These are phyloP conservation scores for Mycosphaerella sp. DNA, from an alignment of 2,329 filamentous ascomycete genomes.

Conservation along the genomic window DNA sequence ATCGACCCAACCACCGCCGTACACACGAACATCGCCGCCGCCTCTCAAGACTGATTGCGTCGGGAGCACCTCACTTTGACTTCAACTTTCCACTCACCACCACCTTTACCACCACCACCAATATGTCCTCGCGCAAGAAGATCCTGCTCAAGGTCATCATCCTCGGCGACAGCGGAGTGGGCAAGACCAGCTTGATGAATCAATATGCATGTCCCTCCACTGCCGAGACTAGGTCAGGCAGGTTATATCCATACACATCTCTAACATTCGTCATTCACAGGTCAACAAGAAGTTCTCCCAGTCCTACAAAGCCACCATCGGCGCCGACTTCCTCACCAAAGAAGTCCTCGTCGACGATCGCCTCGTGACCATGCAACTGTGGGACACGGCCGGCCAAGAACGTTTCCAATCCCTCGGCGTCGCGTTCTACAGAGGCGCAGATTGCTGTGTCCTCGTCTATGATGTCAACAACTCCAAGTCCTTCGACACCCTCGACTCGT, in stretches of 20 bases:
- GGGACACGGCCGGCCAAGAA: conserved; percentile 97
- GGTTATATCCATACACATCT: not conserved
- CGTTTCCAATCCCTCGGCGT: conserved; percentile 96
- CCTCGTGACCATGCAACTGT: conserved; percentile 98
- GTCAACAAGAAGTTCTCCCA: conserved; percentile 99
- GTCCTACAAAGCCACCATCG: conserved; percentile 99
- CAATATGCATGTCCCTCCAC: conserved; percentile 76
- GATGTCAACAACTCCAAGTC: conserved; percentile 99
- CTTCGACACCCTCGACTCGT: conserved; percentile 96
- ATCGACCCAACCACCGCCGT: no score
- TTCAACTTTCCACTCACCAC: not conserved
- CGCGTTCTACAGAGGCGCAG: conserved; percentile 93
- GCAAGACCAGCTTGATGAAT: conserved; percentile 99
- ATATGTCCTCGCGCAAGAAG: conserved; percentile 37
- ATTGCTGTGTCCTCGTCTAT: conserved; percentile 96
- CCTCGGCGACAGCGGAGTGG: conserved; percentile 95
- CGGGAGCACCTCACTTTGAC: not conserved
- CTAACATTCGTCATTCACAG: conserved; percentile 42
- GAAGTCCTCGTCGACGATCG: conserved; percentile 96
- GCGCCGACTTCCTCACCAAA: conserved; percentile 95
- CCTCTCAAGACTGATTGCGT: no score
- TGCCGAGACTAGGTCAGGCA: not conserved
- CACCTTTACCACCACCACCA: not conserved
- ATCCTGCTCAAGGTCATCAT: conserved; percentile 64
- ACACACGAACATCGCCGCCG: not conserved